Percentiles rank a stretch among this genome's conserved stretches.
These are phyloP conservation scores for Persicaria maculosa DNA, from an alignment of 148 eudicot genomes.

Conservation along the genomic window DNA sequence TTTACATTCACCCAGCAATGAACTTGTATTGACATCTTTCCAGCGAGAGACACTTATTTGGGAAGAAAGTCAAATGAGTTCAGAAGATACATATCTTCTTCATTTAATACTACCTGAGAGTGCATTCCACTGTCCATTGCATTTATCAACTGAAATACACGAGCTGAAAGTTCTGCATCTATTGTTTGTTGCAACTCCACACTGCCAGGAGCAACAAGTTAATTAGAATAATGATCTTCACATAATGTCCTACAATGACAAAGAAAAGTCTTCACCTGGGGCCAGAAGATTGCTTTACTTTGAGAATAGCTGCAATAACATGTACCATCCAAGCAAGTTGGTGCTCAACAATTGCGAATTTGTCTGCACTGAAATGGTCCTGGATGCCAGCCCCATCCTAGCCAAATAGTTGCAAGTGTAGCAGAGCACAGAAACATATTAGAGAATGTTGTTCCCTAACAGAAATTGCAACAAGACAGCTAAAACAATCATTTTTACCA, in stretches of 20 bases:
- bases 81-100: background rate
- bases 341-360: conserved; percentile 53
- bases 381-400: conserved; percentile 63
- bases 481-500: conserved; percentile 33
- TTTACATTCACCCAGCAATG: background rate
- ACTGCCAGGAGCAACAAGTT: conserved; percentile 32
- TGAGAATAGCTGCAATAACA: conserved; percentile 68
- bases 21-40: background rate
- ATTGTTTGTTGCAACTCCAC: conserved; percentile 64
- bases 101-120: conserved; percentile 50
- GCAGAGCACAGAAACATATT: background rate
- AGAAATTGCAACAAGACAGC: background rate
- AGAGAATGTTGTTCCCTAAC: background rate
- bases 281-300: conserved; percentile 49
- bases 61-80: background rate
- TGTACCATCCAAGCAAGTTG: conserved; percentile 96
- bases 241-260: background rate
- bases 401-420: conserved; percentile 7
- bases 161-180: conserved; percentile 94
- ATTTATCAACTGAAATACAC: conserved; percentile 72
- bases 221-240: background rate
- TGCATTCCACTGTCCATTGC: conserved; percentile 70
- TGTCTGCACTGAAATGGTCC: conserved; percentile 34
- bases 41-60: background rate
- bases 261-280: conserved; percentile 28